Percentiles rank a stretch among this genome's conserved stretches.
These are phyloP conservation scores for Saturnispora hagleri DNA, from an alignment of 805 yeast species.

Conservation along the genomic window DNA sequence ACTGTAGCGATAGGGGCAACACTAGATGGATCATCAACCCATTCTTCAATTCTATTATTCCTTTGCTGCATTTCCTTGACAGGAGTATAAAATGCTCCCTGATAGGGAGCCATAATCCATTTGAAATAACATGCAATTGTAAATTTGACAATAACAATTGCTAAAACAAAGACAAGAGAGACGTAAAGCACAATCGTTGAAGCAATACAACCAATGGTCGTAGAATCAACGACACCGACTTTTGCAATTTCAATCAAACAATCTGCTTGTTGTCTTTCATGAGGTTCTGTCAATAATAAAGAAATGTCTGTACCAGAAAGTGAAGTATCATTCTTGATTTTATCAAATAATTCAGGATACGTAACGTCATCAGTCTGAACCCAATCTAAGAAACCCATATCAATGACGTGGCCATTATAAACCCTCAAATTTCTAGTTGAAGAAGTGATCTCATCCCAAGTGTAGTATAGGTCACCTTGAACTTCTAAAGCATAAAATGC, in stretches of 20 bases:
- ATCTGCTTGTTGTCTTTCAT: conserved; percentile 63
- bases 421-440: conserved; percentile 71
- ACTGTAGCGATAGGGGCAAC: conserved; percentile 45
- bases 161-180: conserved; percentile 75
- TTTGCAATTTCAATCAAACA: conserved; percentile 80
- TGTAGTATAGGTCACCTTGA: conserved; percentile 71
- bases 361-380: conserved; percentile 56
- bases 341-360: conserved; percentile 66
- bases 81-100: conserved; percentile 59
- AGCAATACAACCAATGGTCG: conserved; percentile 89
- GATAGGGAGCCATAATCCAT: conserved; percentile 70
- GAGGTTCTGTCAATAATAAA: conserved; percentile 52
- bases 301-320: conserved; percentile 79
- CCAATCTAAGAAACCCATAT: conserved; percentile 70
- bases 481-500: conserved; percentile 52
- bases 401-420: conserved; percentile 82
- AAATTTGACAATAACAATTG: conserved; percentile 72
- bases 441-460: conserved; percentile 79
- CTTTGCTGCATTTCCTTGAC: conserved; percentile 54
- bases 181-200: conserved; percentile 73
- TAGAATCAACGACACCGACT: conserved; percentile 84
- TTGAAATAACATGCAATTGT: conserved; percentile 81
- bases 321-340: conserved; percentile 42
- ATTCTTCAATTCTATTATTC: conserved; percentile 63
- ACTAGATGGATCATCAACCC: conserved; percentile 62